Conservation (phyloP, 208 protist genomes). For the Acanthamoeba sp. region DNA sequence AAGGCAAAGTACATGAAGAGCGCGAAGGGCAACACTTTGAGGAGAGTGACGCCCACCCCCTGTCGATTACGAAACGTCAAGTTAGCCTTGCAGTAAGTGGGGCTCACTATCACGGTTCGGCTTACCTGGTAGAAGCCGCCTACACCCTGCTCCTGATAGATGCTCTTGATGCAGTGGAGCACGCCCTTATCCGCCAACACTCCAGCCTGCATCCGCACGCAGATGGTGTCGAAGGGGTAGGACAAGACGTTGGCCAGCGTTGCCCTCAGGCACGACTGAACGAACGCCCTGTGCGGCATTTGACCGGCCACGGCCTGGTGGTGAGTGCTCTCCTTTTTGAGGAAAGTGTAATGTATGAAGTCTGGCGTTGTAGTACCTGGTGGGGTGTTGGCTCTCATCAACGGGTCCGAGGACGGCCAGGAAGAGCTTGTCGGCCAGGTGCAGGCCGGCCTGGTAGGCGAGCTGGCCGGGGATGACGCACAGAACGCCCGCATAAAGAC, state of each 20-base stretch:
- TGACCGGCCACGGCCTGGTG: too few relatives aligned
- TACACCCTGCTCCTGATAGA: conserved; percentile 5
- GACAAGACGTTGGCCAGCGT: not conserved
- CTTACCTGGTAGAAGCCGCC: conserved; percentile 26
- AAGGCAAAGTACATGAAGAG: conserved; percentile 22
- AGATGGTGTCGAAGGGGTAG: conserved; percentile 32
- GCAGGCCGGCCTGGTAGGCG: not conserved
- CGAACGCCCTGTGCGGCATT: not conserved
- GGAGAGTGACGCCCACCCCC: not conserved
- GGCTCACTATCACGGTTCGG: not conserved
- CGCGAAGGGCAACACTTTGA: conserved; percentile 36
- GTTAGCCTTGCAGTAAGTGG: not conserved
- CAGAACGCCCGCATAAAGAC: not conserved
- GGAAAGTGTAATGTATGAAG: not conserved
- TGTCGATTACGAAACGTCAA: not conserved
- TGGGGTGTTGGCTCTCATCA: conserved; percentile 4
- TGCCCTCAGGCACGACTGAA: not conserved
- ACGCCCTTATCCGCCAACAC: not conserved
- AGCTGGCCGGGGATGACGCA: not conserved
- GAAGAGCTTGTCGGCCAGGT: not conserved
- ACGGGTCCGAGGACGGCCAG: not conserved
- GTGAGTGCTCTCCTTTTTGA: not conserved
- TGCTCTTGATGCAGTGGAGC: conserved; percentile 23
- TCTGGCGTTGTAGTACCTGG: not conserved
- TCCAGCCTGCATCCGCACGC: conserved; percentile 22